Percentiles rank a stretch among this genome's conserved stretches.
These are phyloP conservation scores for Saccharomycopsis olivae DNA, from an alignment of 805 yeast species.

Conservation along the genomic window DNA sequence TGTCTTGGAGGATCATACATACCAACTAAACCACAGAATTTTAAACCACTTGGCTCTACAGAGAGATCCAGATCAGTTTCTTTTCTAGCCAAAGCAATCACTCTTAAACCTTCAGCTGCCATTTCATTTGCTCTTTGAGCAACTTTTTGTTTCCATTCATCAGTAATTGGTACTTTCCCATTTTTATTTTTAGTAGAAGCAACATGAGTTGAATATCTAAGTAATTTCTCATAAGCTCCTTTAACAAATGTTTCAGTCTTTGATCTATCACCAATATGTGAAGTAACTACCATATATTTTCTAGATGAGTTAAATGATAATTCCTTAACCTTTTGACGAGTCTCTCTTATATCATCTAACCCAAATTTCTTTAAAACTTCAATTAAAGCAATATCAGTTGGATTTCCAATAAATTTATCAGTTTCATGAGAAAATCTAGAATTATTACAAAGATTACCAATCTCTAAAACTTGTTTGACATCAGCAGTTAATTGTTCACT, in stretches of 20 bases:
- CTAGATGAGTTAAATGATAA: conserved; percentile 75
- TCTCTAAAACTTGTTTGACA: conserved; percentile 43
- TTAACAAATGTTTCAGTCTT: conserved; percentile 60
- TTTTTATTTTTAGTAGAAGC: conserved; percentile 31
- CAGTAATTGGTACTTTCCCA: conserved; percentile 37
- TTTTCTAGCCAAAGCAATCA: conserved; percentile 66
- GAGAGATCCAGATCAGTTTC: conserved; percentile 17
- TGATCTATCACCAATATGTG: conserved; percentile 46
- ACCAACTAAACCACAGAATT: conserved; percentile 81
- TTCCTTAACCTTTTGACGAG: conserved; percentile 54
- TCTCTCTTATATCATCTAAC: conserved; percentile 56
- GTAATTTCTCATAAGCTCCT: conserved; percentile 80
- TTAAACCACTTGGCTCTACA: conserved; percentile 41
- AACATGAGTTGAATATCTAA: conserved; percentile 47
- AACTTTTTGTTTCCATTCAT: conserved; percentile 29
- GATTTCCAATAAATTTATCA: conserved; percentile 75
- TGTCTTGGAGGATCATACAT: conserved; percentile 98
- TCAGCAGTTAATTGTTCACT: conserved; percentile 41
- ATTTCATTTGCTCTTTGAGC: conserved; percentile 46
- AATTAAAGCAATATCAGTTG: conserved; percentile 86
- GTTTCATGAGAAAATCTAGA: conserved; percentile 58
- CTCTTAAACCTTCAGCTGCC: conserved; percentile 80
- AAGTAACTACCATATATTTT: conserved; percentile 82
- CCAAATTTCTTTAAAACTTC: conserved; percentile 66
- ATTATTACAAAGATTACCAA: conserved; percentile 70